Evolutionary conservation across 2,329 filamentous ascomycete genomes (phyloP), one percentile per base, ranked within the genome.

Genomic region (Claviceps maximensis): DNA sequence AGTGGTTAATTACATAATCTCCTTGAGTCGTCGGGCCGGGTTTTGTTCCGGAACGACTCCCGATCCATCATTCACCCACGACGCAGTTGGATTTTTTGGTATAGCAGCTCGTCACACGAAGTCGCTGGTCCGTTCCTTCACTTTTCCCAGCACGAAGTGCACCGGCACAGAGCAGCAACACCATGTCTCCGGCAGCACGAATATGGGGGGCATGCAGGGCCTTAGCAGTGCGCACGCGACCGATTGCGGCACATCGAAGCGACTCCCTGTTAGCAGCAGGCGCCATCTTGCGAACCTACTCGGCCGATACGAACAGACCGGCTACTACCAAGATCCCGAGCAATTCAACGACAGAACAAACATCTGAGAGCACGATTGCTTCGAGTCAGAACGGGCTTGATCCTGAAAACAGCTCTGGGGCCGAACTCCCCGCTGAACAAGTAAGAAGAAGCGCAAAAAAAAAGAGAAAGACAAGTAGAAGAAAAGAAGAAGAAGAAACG

Each of bases 141-240:
- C 45, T 25, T 33, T 36, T 44, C 23, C 23, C 40, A 44, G 38
- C 38, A 53, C 36, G 40, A 40, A 47, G 50, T 38, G 50, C 49
- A 38, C 40, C 50, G 50, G 33, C 50, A 47, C 41, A 25, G 36
- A 54, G 58, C 50, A 4, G 29, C 62, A 58, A 59, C 59, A 59
- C 51, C 59, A 68, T 68, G 66, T 62, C 64, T 62, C 58, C 66
- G 53, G 62, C 62, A 59, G 59, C 62, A 54, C 62, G 61, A 55
- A 55, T 68, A 53, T 67, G 63, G 66, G 62, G 63, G 40, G 65
- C 61, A 57, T 68, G 67, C 53, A 63, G 64, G 61, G 59, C 61
- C 59, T 59, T 69, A 49, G 63, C 62, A 51, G 52, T 66, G 55
- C 61, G 59, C 38, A 60, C 62, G 59, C 59, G 61, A 53, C 60